A percentile compares a stretch with the other conserved stretches of the same genome.
These are phyloP conservation scores for Arabidopsis hybrid DNA, from an alignment of 441 rosid genomes.

Conservation along the genomic window DNA sequence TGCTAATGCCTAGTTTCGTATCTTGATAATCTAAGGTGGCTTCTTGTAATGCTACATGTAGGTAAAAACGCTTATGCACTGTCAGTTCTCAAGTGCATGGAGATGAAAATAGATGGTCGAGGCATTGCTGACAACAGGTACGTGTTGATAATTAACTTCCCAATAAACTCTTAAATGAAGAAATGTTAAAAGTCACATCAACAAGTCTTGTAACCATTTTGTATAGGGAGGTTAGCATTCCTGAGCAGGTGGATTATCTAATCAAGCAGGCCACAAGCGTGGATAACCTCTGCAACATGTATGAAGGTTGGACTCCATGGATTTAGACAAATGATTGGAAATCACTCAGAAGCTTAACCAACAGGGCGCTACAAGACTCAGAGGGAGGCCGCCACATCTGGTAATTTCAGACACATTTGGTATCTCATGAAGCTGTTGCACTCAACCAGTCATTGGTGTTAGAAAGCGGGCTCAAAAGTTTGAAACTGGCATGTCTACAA, in stretches of 20 bases:
- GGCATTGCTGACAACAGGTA: slow-evolving; percentile 80
- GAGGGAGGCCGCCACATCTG: slow-evolving; percentile 26
- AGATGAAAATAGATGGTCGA: slow-evolving; percentile 89
- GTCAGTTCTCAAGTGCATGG: slow-evolving; percentile 80
- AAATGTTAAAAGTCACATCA: background rate
- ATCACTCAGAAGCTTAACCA: slow-evolving; percentile 32
- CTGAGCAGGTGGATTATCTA: slow-evolving; percentile 91
- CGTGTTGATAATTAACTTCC: slow-evolving; percentile 8
- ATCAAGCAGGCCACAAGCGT: slow-evolving; percentile 86
- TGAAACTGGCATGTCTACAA: slow-evolving; percentile 29
- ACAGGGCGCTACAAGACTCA: slow-evolving; percentile 9
- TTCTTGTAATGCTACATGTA: slow-evolving; percentile 44
- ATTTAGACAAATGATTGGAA: slow-evolving; percentile 50
- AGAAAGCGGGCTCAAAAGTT: slow-evolving; percentile 17
- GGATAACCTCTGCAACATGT: slow-evolving; percentile 98
- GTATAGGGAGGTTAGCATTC: slow-evolving; percentile 69
- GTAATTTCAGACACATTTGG: slow-evolving; percentile 25
- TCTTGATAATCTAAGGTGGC: slow-evolving; percentile 22
- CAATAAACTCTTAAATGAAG: slow-evolving; percentile 6
- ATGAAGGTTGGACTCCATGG: slow-evolving; percentile 99
- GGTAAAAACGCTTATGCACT: slow-evolving; percentile 95
- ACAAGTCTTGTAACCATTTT: slow-evolving; percentile 30
- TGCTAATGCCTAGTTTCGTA: background rate
- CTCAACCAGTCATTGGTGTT: slow-evolving; percentile 27
- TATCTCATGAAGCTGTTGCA: slow-evolving; percentile 23